Evolutionary conservation across 306 rosid genomes (phyloP).

Genomic region (Pueraria montana): DNA sequence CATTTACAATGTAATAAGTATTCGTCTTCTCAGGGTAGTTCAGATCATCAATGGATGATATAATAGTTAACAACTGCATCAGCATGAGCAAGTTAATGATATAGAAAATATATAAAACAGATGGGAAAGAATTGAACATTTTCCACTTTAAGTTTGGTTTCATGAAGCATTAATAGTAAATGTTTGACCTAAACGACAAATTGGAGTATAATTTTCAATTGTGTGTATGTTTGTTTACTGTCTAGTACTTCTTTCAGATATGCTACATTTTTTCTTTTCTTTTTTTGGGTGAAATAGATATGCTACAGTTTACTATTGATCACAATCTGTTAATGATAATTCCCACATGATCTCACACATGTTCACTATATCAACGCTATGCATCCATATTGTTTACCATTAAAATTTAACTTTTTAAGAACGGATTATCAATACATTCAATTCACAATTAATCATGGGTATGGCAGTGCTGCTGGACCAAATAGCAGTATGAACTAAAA

Average conservation of each 20-base stretch:
- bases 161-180: constrained; percentile 8
- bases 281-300: background rate
- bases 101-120: background rate
- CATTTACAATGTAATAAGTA: constrained; percentile 87
- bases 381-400: constrained; percentile 26
- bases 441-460: constrained; percentile 29
- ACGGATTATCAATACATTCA: constrained; percentile 14
- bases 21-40: constrained; percentile 96
- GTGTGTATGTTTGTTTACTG: background rate
- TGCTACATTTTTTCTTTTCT: background rate
- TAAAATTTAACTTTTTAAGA: background rate
- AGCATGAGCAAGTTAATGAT: constrained; percentile 46
- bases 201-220: background rate
- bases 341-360: constrained; percentile 21
- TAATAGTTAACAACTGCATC: constrained; percentile 80
- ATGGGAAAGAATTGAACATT: background rate
- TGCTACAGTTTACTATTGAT: constrained; percentile 26
- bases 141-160: constrained; percentile 2
- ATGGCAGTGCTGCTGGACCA: background rate
- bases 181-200: background rate
- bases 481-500: constrained; percentile 31
- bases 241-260: constrained; percentile 15
- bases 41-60: constrained; percentile 90
- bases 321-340: constrained; percentile 20
- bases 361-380: constrained; percentile 25